Evolutionary conservation across 2,329 filamentous ascomycete genomes (phyloP).

Genomic region (Penicillium sp.): DNA sequence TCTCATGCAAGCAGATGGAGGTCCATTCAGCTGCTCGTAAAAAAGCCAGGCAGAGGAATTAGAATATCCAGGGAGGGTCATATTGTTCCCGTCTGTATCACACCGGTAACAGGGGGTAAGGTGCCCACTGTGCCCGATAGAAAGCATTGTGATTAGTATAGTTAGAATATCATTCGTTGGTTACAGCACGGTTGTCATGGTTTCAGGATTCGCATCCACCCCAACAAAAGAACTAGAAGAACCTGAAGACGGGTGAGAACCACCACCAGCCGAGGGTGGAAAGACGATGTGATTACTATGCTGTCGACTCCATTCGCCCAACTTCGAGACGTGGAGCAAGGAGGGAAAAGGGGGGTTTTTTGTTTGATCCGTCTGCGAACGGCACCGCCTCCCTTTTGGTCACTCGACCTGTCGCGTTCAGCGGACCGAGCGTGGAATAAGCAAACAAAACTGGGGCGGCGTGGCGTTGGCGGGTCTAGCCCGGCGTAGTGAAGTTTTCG

Average conservation of each 20-base stretch:
- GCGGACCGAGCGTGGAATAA: conserved; percentile 18
- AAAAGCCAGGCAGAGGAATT: background rate
- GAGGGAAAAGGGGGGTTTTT: conserved; percentile 2
- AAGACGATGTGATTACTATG: conserved; percentile 1
- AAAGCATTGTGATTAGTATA: background rate
- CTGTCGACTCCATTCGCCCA: background rate
- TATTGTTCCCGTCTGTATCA: background rate
- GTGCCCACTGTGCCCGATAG: background rate
- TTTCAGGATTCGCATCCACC: background rate
- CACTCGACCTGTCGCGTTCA: conserved; percentile 12
- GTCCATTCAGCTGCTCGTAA: background rate
- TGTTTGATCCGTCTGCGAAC: background rate
- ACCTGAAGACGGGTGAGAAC: background rate
- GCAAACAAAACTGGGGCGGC: conserved; percentile 15
- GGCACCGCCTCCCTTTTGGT: conserved; percentile 16
- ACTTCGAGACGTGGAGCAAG: conserved; percentile 6
- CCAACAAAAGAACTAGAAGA: background rate
- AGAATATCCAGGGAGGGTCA: background rate
- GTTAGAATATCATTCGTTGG: background rate
- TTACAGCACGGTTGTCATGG: background rate
- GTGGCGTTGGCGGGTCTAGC: conserved; percentile 2
- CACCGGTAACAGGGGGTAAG: background rate
- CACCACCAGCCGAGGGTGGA: background rate
- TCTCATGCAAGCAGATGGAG: background rate
- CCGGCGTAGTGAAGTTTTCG: background rate